Conservation (phyloP, 1,139 yeast genomes). For the Komagataea norvegica region DNA sequence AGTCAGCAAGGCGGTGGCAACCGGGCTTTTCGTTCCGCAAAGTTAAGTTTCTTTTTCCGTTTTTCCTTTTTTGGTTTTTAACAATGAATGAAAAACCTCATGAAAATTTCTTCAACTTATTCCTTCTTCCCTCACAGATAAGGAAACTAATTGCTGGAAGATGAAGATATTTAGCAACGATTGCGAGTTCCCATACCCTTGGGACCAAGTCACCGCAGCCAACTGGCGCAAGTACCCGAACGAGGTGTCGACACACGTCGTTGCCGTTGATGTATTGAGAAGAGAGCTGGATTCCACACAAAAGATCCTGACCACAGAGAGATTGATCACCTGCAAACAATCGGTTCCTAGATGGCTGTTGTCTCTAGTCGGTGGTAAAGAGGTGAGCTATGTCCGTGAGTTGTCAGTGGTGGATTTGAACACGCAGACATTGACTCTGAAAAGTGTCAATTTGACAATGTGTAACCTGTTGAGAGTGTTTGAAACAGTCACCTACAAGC, state of each 20-base stretch:
- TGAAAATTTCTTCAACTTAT: neutral
- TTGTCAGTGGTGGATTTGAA: conserved; percentile 77
- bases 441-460: conserved; percentile 86
- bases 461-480: conserved; percentile 69
- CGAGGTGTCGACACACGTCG: conserved; percentile 88
- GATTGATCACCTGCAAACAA: conserved; percentile 87
- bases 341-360: conserved; percentile 81
- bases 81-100: too few relatives aligned
- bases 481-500: conserved; percentile 77
- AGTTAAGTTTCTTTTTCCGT: neutral
- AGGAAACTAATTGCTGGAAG: neutral
- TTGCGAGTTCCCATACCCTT: conserved; percentile 72
- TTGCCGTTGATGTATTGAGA: conserved; percentile 82
- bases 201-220: conserved; percentile 95
- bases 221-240: conserved; percentile 97
- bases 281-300: conserved; percentile 58
- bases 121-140: neutral
- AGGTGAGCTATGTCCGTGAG: conserved; percentile 80
- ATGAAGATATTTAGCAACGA: conserved; percentile 78
- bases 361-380: conserved; percentile 67
- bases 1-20: too few relatives aligned
- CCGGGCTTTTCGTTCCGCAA: too few relatives aligned
- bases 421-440: conserved; percentile 62
- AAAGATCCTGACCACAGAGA: conserved; percentile 67
- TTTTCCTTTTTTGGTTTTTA: too few relatives aligned